phyloP scores from a whole-genome alignment of 345 rosid genomes.

The Populus euphratica region DNA sequence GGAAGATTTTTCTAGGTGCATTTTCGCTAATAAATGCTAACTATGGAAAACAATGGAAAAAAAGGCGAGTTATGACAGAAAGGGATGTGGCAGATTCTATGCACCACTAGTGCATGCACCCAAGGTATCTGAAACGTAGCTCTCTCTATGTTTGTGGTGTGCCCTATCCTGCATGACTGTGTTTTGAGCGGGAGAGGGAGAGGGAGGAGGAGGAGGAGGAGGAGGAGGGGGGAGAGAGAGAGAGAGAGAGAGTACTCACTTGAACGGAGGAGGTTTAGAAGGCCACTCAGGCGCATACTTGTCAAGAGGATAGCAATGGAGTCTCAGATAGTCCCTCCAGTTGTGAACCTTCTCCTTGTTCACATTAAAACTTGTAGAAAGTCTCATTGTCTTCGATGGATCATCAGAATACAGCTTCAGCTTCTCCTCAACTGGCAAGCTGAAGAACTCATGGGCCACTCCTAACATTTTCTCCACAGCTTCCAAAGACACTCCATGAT shows the following conservation, averaged over 20 bases:
- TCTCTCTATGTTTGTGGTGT: not conserved
- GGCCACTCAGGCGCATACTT: constrained; percentile 81
- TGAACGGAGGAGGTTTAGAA: constrained; percentile 67
- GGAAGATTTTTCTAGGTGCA: not conserved
- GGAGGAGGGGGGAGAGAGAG: not conserved
- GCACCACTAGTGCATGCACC: not conserved
- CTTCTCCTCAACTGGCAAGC: constrained; percentile 70
- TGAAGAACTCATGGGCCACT: constrained; percentile 58
- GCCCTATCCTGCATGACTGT: not conserved
- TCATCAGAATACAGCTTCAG: constrained; percentile 85
- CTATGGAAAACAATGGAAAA: not conserved
- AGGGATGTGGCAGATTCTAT: not conserved
- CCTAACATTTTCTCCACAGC: constrained; percentile 38
- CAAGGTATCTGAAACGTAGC: not conserved
- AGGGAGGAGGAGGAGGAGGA: not conserved
- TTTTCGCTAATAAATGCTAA: not conserved
- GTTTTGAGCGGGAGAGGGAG: not conserved
- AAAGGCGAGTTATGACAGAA: not conserved
- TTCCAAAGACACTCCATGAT: constrained; percentile 53
- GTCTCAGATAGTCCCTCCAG: constrained; percentile 87
- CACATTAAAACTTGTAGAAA: constrained; percentile 80
- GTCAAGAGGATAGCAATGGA: constrained; percentile 69
- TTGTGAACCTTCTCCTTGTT: constrained; percentile 72
- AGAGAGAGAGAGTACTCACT: constrained; percentile 30
- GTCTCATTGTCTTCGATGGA: constrained; percentile 65